phyloP scores from a whole-genome alignment of 352 stramenopile genomes.

The Phytophthora sp. region DNA sequence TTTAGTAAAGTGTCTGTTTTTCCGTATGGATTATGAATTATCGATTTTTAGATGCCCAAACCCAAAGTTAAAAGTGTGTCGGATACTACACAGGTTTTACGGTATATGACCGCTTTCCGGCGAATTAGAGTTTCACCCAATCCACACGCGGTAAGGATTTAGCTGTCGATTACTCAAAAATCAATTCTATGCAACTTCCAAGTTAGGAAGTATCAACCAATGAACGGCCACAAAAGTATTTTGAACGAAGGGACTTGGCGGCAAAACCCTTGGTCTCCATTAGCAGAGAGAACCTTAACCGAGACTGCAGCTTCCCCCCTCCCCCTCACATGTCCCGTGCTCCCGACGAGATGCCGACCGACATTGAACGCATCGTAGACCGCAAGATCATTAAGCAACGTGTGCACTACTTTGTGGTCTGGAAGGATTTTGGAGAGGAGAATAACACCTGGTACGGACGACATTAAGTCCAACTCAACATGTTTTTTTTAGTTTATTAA shows the following conservation, averaged over 20 bases:
- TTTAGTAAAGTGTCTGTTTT: too few species aligned
- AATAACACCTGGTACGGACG: slow-evolving; percentile 79
- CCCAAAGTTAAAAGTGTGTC: too few species aligned
- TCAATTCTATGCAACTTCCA: neutral
- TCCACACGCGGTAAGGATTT: too few species aligned
- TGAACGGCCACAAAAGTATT: neutral
- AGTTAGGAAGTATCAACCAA: slow-evolving; percentile 7
- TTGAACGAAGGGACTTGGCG: slow-evolving; percentile 14
- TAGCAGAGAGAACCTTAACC: slow-evolving; percentile 15
- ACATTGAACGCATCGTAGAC: slow-evolving; percentile 85
- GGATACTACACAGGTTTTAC: too few species aligned
- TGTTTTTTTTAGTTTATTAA: neutral
- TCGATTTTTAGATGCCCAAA: too few species aligned
- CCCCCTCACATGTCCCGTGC: too few species aligned
- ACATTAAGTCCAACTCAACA: neutral
- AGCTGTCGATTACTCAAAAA: too few species aligned
- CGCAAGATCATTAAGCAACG: slow-evolving; percentile 80
- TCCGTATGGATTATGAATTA: too few species aligned
- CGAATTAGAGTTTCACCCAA: too few species aligned
- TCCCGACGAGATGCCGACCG: slow-evolving; percentile 48
- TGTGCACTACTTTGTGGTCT: slow-evolving; percentile 87
- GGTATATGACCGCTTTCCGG: too few species aligned
- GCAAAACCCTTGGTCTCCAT: slow-evolving; percentile 29
- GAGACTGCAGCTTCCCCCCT: neutral
- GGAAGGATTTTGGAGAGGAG: slow-evolving; percentile 79